Base-by-base conservation (phyloP, 2,329 filamentous ascomycete genomes). In the Xenoacremonium recifei region DNA sequence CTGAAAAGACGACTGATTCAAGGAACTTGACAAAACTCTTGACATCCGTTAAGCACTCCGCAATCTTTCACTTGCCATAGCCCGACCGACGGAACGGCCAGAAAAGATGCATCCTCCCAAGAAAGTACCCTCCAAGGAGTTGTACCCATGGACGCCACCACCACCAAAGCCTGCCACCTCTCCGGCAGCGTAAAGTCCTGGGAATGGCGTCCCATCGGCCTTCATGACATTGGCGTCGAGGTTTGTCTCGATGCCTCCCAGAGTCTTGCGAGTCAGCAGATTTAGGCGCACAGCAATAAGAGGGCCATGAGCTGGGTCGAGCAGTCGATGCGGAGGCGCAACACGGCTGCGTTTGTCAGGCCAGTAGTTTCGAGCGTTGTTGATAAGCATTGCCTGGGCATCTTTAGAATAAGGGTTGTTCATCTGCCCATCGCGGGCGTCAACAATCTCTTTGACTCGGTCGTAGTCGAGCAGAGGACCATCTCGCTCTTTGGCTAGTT, bases 101-200 rank as follows among this genome's bases (percentile, higher is more conserved):
- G 79, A 82, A 51, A 83, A 83, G 50, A 83, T 81, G 44, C 79
- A 83, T 1, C 79, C 79, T 12, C 79, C 79, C 4, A 83, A 51
- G 53, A 83, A 83, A 0, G 79, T 82, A 1, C 80, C 79, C 58
- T 83, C 79, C 25, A 83, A 71, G 2, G 79, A 76, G 50, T 69
- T 80, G 51, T 83, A 82, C 0, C 79, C 80, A 49, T 83, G 80
- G 1, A 82, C 75, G 13, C 80, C 79, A 2, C 79, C 79, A 3
- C 80, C 79, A 0, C 79, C 79, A 43, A 83, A 83, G 0, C 79
- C 79, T 0, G 79, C 77, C 2, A 67, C 76, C 55, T 83, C 79
- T 5, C 79, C 79, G 0, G 79, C 79, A 1, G 79, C 78, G 41
- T 81, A 83, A 12, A 83, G 52, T 0, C 78, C 78, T 0, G 72